These are phyloP conservation scores for Fraxinus paxiana DNA, from an alignment of 305 asterid genomes.

Conservation along the genomic window DNA sequence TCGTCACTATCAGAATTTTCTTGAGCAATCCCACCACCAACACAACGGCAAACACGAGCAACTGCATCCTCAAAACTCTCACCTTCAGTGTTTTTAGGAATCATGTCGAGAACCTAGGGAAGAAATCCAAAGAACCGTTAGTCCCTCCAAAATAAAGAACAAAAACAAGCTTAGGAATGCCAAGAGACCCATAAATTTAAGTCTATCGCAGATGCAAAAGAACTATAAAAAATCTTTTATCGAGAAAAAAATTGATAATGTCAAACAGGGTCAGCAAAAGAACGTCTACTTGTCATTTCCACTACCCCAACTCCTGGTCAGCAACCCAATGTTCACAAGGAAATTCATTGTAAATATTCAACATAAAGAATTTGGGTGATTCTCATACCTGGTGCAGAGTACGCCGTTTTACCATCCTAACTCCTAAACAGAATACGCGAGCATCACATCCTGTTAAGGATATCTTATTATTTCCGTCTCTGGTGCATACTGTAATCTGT, in stretches of 20 bases:
- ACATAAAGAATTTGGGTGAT: slow-evolving; percentile 15
- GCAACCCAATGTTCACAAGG: slow-evolving; percentile 2
- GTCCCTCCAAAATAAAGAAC: slow-evolving; percentile 15
- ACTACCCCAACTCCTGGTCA: slow-evolving; percentile 15
- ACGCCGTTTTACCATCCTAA: slow-evolving; percentile 85
- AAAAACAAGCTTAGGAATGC: slow-evolving; percentile 18
- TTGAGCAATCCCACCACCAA: slow-evolving; percentile 80
- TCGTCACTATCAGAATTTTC: slow-evolving; percentile 97
- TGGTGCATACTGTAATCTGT: slow-evolving; percentile 83
- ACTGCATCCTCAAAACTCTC: slow-evolving; percentile 89
- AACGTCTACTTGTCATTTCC: neutral
- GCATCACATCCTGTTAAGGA: slow-evolving; percentile 79
- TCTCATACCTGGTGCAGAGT: slow-evolving; percentile 70
- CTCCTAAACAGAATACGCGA: slow-evolving; percentile 85
- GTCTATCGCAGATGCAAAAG: neutral
- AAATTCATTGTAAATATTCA: slow-evolving; percentile 7
- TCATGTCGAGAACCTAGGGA: slow-evolving; percentile 65
- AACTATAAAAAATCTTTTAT: neutral
- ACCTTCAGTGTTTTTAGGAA: slow-evolving; percentile 84
- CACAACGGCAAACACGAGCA: slow-evolving; percentile 89
- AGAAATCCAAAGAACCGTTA: slow-evolving; percentile 14
- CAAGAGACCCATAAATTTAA: slow-evolving; percentile 22
- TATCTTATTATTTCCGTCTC: slow-evolving; percentile 91
- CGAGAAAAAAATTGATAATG: neutral
- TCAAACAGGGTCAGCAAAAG: slow-evolving; percentile 5